phyloP scores from a whole-genome alignment of 495 filamentous ascomycete species.

The Aspergillus egyptiacus region DNA sequence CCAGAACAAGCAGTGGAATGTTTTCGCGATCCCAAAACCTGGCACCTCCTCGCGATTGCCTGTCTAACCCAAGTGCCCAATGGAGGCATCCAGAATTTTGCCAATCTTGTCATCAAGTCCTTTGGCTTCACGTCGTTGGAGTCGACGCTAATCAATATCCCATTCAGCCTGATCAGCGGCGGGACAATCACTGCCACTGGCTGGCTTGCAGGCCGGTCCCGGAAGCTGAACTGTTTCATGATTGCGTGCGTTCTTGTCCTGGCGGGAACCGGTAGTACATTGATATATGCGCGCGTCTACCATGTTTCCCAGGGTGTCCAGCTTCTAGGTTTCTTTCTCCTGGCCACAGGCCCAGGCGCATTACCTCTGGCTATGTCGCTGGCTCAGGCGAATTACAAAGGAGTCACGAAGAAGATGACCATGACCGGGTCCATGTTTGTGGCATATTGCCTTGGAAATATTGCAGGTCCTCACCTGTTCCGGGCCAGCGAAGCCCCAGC shows the following conservation, averaged over 20 bases:
- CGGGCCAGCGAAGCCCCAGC: slow-evolving; percentile 27
- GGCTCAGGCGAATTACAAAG: slow-evolving; percentile 54
- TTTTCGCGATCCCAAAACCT: slow-evolving; percentile 52
- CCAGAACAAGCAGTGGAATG: slow-evolving; percentile 48
- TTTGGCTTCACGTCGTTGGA: slow-evolving; percentile 41
- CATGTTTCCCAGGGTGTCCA: slow-evolving; percentile 44
- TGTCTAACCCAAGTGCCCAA: slow-evolving; percentile 44
- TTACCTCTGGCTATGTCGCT: slow-evolving; percentile 53
- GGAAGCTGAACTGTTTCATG: slow-evolving; percentile 28
- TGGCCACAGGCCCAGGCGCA: slow-evolving; percentile 46
- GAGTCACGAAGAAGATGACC: slow-evolving; percentile 60
- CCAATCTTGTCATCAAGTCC: slow-evolving; percentile 37
- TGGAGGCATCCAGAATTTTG: slow-evolving; percentile 43
- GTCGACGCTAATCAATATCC: slow-evolving; percentile 39
- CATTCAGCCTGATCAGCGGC: slow-evolving; percentile 37
- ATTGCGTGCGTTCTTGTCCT: slow-evolving; percentile 25
- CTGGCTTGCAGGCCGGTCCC: slow-evolving; percentile 31
- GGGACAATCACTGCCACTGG: slow-evolving; percentile 32
- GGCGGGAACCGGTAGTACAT: slow-evolving; percentile 49
- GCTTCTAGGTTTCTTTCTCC: slow-evolving; percentile 54
- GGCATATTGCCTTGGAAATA: slow-evolving; percentile 39
- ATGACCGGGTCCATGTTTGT: slow-evolving; percentile 40
- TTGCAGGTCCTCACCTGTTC: slow-evolving; percentile 39
- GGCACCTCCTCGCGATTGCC: slow-evolving; percentile 55
- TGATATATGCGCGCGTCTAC: slow-evolving; percentile 53